Evolutionary conservation across 2,329 filamentous ascomycete genomes (phyloP).

Genomic region (Elsinoe arachidis): DNA sequence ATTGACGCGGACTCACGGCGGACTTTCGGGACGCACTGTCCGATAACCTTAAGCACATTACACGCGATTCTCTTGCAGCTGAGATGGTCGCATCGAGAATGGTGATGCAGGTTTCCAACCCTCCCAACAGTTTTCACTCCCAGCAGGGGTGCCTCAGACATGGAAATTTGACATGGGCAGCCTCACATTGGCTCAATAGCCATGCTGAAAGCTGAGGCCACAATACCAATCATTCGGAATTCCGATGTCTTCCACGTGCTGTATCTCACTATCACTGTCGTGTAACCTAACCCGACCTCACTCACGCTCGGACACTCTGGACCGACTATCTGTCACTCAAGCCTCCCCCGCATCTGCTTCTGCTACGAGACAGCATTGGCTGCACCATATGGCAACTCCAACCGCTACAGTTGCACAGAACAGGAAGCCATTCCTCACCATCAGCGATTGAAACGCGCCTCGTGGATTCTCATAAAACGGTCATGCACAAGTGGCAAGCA

Average conservation of each 20-base stretch:
- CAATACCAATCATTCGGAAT: too few species aligned
- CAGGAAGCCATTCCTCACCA: background rate
- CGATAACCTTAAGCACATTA: background rate
- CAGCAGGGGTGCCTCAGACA: too few species aligned
- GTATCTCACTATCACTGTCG: too few species aligned
- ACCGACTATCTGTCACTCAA: background rate
- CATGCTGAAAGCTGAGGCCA: too few species aligned
- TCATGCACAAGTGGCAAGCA: conserved; percentile 8
- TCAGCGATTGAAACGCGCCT: background rate
- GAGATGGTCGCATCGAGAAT: background rate
- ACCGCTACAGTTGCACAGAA: background rate
- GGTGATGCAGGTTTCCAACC: background rate
- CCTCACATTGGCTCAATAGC: too few species aligned
- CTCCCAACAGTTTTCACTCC: too few species aligned
- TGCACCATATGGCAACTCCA: background rate
- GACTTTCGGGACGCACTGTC: background rate
- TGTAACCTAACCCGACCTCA: too few species aligned
- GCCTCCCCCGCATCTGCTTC: background rate
- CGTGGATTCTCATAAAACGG: conserved; percentile 1
- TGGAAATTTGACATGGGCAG: too few species aligned
- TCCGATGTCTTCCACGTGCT: too few species aligned
- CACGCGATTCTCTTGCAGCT: background rate
- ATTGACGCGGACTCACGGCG: background rate
- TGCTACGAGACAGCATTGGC: background rate
- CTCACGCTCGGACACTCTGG: too few species aligned